phyloP scores from a whole-genome alignment of 345 rosid genomes.

The Microthlaspi erraticum region DNA sequence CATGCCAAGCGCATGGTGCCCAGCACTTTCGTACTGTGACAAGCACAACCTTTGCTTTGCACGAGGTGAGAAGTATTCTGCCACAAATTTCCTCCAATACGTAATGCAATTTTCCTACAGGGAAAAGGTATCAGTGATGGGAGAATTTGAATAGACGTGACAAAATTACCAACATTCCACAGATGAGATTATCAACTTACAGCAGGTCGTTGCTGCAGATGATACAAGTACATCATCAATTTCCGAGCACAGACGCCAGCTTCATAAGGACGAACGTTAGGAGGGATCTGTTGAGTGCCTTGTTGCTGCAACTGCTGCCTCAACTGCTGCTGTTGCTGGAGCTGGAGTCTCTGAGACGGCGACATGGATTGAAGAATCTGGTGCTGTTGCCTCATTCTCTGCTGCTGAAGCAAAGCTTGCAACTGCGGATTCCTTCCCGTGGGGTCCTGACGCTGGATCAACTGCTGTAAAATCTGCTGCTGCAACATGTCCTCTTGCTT shows the following conservation, averaged over 20 bases:
- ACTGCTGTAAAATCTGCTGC: constrained; percentile 78
- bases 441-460: constrained; percentile 78
- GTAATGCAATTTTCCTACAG: constrained; percentile 83
- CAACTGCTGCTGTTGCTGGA: constrained; percentile 66
- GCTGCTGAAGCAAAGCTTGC: constrained; percentile 75
- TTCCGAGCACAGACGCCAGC: constrained; percentile 91
- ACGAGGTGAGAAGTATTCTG: constrained; percentile 91
- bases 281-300: constrained; percentile 63
- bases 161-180: neutral
- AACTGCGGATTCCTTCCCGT: constrained; percentile 69
- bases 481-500: constrained; percentile 86
- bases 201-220: constrained; percentile 79
- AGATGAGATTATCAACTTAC: constrained; percentile 53
- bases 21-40: constrained; percentile 82
- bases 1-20: constrained; percentile 90
- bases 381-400: constrained; percentile 62
- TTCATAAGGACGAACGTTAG: constrained; percentile 71
- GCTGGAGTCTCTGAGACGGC: constrained; percentile 78
- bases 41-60: constrained; percentile 97
- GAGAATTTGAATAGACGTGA: constrained; percentile 11
- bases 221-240: constrained; percentile 92
- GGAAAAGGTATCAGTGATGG: constrained; percentile 27
- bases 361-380: constrained; percentile 81
- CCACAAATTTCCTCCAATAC: constrained; percentile 93
- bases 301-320: constrained; percentile 82